Percentiles rank a stretch among this genome's conserved stretches.
Evolutionary conservation across 495 filamentous ascomycete genomes (phyloP).

Genomic region (Immersiella caudata): DNA sequence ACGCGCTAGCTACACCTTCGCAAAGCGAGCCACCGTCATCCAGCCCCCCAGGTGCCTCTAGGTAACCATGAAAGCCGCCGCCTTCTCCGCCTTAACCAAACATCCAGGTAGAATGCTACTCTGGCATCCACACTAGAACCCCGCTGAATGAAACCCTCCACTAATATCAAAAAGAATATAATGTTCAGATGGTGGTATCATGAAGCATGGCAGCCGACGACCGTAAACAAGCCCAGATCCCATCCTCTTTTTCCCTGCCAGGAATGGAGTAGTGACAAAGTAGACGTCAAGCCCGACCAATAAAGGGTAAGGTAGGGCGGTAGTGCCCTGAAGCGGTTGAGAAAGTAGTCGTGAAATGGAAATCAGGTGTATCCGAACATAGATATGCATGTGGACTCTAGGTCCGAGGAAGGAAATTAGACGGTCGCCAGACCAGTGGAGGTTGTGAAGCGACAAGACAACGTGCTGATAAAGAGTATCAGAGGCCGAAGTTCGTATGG

Average conservation of each 20-base stretch:
- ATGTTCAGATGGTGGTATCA: slow-evolving; percentile 15
- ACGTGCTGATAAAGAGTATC: slow-evolving; percentile 11
- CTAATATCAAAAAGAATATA: slow-evolving; percentile 4
- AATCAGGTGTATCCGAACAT: neutral
- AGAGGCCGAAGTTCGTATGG: slow-evolving; percentile 45
- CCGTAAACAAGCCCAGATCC: slow-evolving; percentile 8
- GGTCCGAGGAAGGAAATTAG: slow-evolving; percentile 9
- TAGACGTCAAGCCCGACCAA: neutral
- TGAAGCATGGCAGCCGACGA: slow-evolving; percentile 7
- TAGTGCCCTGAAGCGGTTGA: neutral
- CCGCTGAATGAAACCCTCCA: neutral
- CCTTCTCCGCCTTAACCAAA: neutral
- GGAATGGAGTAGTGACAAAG: neutral
- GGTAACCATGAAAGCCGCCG: neutral
- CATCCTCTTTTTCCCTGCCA: neutral
- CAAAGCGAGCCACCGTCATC: neutral
- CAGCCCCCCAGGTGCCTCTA: neutral
- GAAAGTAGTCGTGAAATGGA: neutral
- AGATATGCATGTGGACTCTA: slow-evolving; percentile 1
- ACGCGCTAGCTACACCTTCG: neutral
- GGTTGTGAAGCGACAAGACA: neutral
- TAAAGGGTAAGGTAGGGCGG: neutral
- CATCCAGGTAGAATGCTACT: neutral
- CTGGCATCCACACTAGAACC: neutral
- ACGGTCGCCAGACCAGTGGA: slow-evolving; percentile 15